Conservation (phyloP, 768 basidiomycete genomes). For the Auriscalpium vulgare region DNA sequence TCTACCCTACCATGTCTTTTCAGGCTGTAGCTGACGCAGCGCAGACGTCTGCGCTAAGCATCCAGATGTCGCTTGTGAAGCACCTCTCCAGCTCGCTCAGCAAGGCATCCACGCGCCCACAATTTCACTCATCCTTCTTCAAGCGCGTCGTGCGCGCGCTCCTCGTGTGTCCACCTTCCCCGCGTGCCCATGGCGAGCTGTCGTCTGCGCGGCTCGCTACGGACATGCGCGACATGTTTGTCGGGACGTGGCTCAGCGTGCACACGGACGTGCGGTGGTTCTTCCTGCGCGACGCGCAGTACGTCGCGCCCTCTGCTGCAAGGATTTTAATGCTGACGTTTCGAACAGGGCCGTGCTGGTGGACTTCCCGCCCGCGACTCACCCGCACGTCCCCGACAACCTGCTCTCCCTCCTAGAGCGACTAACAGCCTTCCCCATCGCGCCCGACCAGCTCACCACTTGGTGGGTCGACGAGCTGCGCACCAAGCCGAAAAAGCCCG, state of each 20-base stretch:
- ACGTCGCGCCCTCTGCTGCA: constrained; percentile 19
- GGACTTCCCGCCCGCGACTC: constrained; percentile 15
- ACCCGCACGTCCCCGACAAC: constrained; percentile 38
- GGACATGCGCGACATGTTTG: constrained; percentile 57
- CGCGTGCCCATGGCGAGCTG: constrained; percentile 18
- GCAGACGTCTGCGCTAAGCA: constrained; percentile 65
- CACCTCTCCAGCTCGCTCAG: constrained; percentile 65
- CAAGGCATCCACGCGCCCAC: constrained; percentile 38
- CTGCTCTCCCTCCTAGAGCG: constrained; percentile 59
- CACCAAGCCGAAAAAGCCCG: constrained; percentile 43
- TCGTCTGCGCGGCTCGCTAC: constrained; percentile 30
- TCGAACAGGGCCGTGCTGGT: constrained; percentile 20
- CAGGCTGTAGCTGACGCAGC: background rate
- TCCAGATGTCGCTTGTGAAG: constrained; percentile 69
- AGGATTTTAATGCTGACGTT: constrained; percentile 13
- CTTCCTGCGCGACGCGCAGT: constrained; percentile 77
- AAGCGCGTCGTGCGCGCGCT: constrained; percentile 53
- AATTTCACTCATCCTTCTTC: constrained; percentile 65
- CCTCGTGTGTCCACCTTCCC: constrained; percentile 52
- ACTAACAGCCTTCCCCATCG: constrained; percentile 68
- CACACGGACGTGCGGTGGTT: constrained; percentile 85
- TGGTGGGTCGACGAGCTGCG: constrained; percentile 78
- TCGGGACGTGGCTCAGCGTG: constrained; percentile 67
- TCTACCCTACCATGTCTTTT: background rate
- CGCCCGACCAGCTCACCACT: constrained; percentile 54